These are phyloP conservation scores for Metschnikowia colocasiae DNA, from an alignment of 805 yeast species.

Conservation along the genomic window DNA sequence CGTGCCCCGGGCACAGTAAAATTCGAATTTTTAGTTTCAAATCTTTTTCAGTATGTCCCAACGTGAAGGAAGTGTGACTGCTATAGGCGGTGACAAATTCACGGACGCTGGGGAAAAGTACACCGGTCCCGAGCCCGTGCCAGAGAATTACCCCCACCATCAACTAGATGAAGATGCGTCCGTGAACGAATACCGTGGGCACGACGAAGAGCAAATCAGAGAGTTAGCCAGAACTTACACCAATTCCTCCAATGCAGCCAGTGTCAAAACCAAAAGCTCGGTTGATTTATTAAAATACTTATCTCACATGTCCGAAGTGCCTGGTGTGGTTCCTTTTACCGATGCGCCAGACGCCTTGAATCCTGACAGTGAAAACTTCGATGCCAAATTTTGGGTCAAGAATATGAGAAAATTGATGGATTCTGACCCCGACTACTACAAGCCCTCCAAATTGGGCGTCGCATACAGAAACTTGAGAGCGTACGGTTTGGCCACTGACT, in stretches of 20 bases:
- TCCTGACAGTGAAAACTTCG: conserved; percentile 57
- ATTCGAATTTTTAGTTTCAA: background rate
- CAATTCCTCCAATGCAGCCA: conserved; percentile 13
- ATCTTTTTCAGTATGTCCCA: conserved; percentile 5
- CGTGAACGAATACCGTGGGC: conserved; percentile 30
- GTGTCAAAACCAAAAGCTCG: conserved; percentile 17
- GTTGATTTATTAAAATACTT: conserved; percentile 35
- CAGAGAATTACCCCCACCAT: conserved; percentile 1
- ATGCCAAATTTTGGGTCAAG: conserved; percentile 64
- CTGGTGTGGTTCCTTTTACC: conserved; percentile 19
- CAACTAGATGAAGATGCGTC: conserved; percentile 9
- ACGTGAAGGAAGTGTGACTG: conserved; percentile 12
- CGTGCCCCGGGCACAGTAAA: background rate
- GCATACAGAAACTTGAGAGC: conserved; percentile 58
- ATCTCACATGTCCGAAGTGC: conserved; percentile 40
- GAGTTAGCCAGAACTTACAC: conserved; percentile 44
- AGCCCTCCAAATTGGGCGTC: conserved; percentile 57
- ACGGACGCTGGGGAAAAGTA: conserved; percentile 8
- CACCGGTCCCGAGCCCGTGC: conserved; percentile 11
- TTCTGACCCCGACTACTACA: conserved; percentile 59
- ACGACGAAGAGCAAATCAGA: conserved; percentile 35
- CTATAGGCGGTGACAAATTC: conserved; percentile 9
- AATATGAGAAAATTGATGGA: conserved; percentile 53
- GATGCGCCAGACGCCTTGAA: conserved; percentile 35
- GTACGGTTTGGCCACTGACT: conserved; percentile 62